phyloP scores from a whole-genome alignment of 768 basidiomycete species.

The Daedaleopsis sinensis region DNA sequence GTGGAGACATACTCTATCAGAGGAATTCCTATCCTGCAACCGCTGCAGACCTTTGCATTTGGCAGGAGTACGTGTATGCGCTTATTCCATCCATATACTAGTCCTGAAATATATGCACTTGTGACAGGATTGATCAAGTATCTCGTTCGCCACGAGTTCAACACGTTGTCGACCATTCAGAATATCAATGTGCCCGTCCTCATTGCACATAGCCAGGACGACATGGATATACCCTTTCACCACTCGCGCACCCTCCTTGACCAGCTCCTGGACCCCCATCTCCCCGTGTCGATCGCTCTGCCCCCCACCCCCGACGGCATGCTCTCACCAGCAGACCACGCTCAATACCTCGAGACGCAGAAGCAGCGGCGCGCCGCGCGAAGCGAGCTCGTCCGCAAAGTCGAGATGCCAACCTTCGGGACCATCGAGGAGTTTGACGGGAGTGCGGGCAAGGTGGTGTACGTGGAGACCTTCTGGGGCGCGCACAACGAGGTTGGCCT shows the following conservation, averaged over 20 bases:
- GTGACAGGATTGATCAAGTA: constrained; percentile 53
- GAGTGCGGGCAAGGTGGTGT: constrained; percentile 46
- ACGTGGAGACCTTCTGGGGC: constrained; percentile 61
- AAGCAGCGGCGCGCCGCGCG: constrained; percentile 44
- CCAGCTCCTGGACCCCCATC: constrained; percentile 60
- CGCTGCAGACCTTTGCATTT: constrained; percentile 64
- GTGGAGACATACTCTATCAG: constrained; percentile 70
- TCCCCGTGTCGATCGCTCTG: constrained; percentile 50
- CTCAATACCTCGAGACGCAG: constrained; percentile 41
- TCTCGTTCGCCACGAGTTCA: constrained; percentile 59
- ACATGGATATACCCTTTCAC: constrained; percentile 69
- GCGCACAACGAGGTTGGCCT: constrained; percentile 60
- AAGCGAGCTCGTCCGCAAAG: constrained; percentile 47
- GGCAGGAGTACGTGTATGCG: constrained; percentile 55
- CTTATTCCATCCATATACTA: neutral
- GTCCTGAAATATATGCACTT: neutral
- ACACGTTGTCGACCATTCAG: constrained; percentile 62
- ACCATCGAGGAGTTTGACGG: constrained; percentile 55
- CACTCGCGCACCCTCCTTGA: constrained; percentile 75
- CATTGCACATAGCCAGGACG: constrained; percentile 75
- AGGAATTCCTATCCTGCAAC: constrained; percentile 73
- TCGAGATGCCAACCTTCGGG: constrained; percentile 51
- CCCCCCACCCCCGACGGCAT: constrained; percentile 33
- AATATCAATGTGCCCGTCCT: constrained; percentile 68
- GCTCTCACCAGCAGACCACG: constrained; percentile 47